Base-by-base conservation (phyloP, 352 stramenopile species). In the Globisporangium heterothallicum region DNA sequence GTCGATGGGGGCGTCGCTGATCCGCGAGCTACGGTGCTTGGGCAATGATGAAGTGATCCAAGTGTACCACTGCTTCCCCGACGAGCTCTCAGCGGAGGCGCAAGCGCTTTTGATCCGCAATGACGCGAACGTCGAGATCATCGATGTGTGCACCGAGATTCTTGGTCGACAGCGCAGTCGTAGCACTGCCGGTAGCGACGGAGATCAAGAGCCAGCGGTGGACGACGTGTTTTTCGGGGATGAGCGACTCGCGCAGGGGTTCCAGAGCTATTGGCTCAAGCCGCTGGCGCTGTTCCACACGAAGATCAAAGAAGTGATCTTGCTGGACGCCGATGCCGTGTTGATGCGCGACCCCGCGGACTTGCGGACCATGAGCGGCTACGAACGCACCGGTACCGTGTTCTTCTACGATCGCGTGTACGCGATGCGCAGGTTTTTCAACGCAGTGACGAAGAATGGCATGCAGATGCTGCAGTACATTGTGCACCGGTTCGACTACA, bases 341-440 rank as follows among this genome's bases (percentile, higher is more conserved):
- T 27, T 79, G n/a, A 41, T 82, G 43, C 44, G 51, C 1, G 59
- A 86, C 21, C 70, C 70, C 2, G 63, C 74, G 0, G 29, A 56
- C 16, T 21, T 86, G 6, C 55, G 66, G 6, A 30, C 41, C 21
- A 68, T 63, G 48, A 60, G 57, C 1, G 66, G 56, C 27, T 86
- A 86, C 44, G 16, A 57, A 7, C 41, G 52, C 7, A 81, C 57
- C 4, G 72, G 72, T 4, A 84, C 75, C 40, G 66, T 72, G 21
- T 86, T 86, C 46, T 86, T 86, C 42, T 76, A 80, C 32, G 75
- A 86, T 49, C 73, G 72, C 21, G 59, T 79, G 26, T 63, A 69
- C 32, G 62, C 62, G 46, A 68, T 72, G 60, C 59, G 63, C 45
- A 63, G 52, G 21, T 67, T 70, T 13, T 27, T 70, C 10, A 64